These are phyloP conservation scores for Talaromyces proteolyticus DNA, from an alignment of 495 filamentous ascomycete genomes.

Conservation along the genomic window DNA sequence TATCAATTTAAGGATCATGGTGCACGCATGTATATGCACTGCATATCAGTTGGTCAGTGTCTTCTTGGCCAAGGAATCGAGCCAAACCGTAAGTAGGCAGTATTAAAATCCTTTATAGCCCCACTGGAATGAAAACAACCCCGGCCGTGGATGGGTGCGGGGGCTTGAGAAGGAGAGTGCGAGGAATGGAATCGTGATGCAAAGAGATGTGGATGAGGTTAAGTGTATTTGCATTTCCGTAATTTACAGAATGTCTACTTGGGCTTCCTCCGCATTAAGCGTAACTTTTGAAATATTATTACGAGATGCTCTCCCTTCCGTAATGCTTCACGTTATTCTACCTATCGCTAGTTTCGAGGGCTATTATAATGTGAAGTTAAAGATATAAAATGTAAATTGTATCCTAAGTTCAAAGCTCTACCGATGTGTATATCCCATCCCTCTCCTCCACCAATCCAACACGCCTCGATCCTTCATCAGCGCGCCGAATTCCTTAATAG, in stretches of 20 bases:
- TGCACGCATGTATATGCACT: neutral
- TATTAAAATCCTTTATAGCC: too few species aligned
- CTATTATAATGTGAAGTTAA: too few species aligned
- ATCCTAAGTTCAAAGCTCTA: too few species aligned
- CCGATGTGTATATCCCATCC: constrained; percentile 37
- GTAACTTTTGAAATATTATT: neutral
- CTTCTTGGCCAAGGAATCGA: neutral
- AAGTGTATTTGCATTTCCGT: neutral
- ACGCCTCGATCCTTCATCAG: constrained; percentile 34
- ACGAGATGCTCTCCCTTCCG: neutral
- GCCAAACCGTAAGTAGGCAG: too few species aligned
- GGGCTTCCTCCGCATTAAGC: neutral
- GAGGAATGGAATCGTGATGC: neutral
- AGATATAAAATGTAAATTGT: too few species aligned
- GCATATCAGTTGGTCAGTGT: too few species aligned
- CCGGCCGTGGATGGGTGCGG: too few species aligned
- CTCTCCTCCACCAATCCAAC: constrained; percentile 42
- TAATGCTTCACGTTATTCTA: too few species aligned
- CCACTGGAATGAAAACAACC: too few species aligned
- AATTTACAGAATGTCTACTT: neutral
- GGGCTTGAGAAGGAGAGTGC: too few species aligned
- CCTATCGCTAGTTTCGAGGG: too few species aligned
- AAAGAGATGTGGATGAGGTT: too few species aligned
- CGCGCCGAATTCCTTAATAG: constrained; percentile 41
- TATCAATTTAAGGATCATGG: neutral